Evolutionary conservation across 306 rosid genomes (phyloP), one percentile per base, ranked within the genome.

Genomic region (Malus sieversii): DNA sequence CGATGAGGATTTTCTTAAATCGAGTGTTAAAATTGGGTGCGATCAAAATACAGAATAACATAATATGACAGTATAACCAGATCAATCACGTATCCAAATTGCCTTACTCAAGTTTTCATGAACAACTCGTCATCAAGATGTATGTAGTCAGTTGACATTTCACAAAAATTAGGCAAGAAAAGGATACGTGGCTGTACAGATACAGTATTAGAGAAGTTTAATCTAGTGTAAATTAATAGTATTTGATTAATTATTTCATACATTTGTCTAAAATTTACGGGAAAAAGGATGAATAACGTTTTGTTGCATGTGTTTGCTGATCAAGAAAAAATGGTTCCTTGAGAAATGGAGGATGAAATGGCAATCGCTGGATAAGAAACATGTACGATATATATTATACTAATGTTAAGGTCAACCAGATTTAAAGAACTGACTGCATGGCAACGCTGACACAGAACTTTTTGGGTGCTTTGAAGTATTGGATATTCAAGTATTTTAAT

Each of bases 121-220:
- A 62, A 78, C 77, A 79, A 67, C 73, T 75, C 80, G 33, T 65
- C 46, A 68, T 44, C 70, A 35, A 40, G 69, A 72, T 32, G 40
- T 44, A 25, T 11, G 15, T 73, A 55, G 35, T 25, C 22, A 59
- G 83, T 76, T 79, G 83, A 71, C 83, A 60, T 58, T 75, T 55
- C 44, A 35, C 19, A 5, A 4, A 57, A 46, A 44, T 73, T 63
- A 63, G 64, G 61, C 57, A 73, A 77, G 82, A 38, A 66, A 82
- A 45, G 67, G 75, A 51, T 66, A 23, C 10, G 19, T n/a, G 60
- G 30, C 5, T 57, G 59, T 55, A 14, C 22, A 40, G 2, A 73
- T 13, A 15, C 29, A 22, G 20, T 29, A 52, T 58, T 40, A 60
- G 19, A 6, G 40, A 22, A 16, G 33, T 10, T 29, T 30, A 29